These are phyloP conservation scores for Apiospora sp. DNA, from an alignment of 2,329 filamentous ascomycete genomes.

Conservation along the genomic window DNA sequence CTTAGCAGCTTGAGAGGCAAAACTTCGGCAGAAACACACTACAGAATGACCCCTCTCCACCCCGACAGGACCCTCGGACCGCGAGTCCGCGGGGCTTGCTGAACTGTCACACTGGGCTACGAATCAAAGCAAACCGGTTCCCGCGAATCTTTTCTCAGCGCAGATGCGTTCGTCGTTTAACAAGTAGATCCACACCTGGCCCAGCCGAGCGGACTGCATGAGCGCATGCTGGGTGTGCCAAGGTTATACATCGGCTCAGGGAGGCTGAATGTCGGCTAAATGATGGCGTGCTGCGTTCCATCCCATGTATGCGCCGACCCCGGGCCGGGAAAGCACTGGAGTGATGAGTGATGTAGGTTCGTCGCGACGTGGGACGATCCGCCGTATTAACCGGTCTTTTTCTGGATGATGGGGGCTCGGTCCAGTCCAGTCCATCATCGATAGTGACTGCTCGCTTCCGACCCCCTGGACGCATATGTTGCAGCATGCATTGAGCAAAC, in stretches of 20 bases:
- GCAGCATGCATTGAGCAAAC: neutral
- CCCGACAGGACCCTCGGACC: slow-evolving; percentile 4
- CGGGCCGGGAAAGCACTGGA: neutral
- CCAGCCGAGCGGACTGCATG: neutral
- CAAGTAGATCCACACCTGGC: neutral
- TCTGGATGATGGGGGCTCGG: neutral
- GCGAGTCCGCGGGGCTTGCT: slow-evolving; percentile 19
- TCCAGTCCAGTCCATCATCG: neutral
- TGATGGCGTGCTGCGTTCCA: neutral
- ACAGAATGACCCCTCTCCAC: neutral
- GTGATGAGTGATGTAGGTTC: neutral
- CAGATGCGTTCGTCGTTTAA: neutral
- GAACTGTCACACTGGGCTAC: neutral
- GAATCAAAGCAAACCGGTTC: neutral
- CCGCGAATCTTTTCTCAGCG: neutral
- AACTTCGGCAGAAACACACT: slow-evolving; percentile 16
- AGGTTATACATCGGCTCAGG: slow-evolving; percentile 6
- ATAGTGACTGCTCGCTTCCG: neutral
- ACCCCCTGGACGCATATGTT: neutral
- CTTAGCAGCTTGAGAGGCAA: neutral
- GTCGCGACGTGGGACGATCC: neutral
- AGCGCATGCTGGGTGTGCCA: neutral
- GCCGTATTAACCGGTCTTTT: slow-evolving; percentile 13
- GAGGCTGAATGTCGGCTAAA: slow-evolving; percentile 17
- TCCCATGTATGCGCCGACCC: slow-evolving; percentile 5